A percentile compares a stretch with the other conserved stretches of the same genome.
These are phyloP conservation scores for Chalciporus sp. DNA, from an alignment of 1,284 basidiomycete genomes.

Conservation along the genomic window DNA sequence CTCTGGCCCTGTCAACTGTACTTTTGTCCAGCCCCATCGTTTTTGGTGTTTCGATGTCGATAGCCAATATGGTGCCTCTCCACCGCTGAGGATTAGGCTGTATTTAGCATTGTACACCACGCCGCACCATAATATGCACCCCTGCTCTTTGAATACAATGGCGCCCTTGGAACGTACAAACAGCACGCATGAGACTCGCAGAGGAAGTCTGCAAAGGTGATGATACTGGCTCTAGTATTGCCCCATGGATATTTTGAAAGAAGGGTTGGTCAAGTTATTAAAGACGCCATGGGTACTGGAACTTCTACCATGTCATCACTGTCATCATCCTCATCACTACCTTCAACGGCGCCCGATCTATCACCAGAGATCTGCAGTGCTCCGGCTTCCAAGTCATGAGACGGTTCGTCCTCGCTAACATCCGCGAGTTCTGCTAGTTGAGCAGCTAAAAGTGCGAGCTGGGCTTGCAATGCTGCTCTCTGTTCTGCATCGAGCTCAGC, in stretches of 20 bases:
- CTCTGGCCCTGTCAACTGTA: slow-evolving; percentile 20
- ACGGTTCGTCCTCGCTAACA: slow-evolving; percentile 33
- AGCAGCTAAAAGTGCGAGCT: slow-evolving; percentile 61
- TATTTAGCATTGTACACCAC: neutral
- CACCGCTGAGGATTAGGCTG: neutral
- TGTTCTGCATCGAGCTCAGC: slow-evolving; percentile 38
- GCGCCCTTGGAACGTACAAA: neutral
- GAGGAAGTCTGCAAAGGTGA: neutral
- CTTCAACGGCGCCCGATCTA: slow-evolving; percentile 35
- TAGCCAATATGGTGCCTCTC: neutral
- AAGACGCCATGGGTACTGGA: slow-evolving; percentile 20
- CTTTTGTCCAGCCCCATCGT: slow-evolving; percentile 9
- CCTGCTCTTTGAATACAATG: neutral
- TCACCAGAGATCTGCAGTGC: neutral
- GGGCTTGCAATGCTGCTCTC: slow-evolving; percentile 64
- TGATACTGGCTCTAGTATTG: neutral
- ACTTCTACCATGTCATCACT: slow-evolving; percentile 40
- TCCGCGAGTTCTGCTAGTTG: slow-evolving; percentile 62
- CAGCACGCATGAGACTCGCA: neutral
- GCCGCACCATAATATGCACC: neutral
- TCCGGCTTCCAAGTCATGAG: slow-evolving; percentile 29
- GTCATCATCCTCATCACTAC: slow-evolving; percentile 34
- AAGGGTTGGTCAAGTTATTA: slow-evolving; percentile 48
- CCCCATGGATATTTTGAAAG: neutral
- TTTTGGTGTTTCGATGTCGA: neutral